Conservation (phyloP, 257 asterid species). For the Jacaranda mimosifolia region DNA sequence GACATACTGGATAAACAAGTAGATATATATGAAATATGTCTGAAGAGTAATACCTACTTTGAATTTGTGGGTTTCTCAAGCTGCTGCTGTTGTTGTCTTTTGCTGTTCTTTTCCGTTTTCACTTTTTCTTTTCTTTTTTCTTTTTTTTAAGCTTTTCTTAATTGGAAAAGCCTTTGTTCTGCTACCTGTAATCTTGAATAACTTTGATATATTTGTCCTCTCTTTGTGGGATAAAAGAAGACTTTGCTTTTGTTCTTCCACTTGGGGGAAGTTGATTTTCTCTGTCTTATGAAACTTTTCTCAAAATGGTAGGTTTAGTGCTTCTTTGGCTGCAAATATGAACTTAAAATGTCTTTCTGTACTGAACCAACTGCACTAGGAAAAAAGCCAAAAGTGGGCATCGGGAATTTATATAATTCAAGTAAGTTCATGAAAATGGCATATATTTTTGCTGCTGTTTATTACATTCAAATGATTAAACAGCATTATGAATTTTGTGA, state of each 20-base stretch:
- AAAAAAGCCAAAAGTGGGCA: neutral
- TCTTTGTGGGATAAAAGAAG: neutral
- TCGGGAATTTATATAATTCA: too few relatives aligned
- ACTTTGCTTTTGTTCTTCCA: neutral
- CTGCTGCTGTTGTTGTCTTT: neutral
- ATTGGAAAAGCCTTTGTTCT: neutral
- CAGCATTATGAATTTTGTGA: too few relatives aligned
- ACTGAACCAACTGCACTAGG: neutral
- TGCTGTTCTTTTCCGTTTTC: neutral
- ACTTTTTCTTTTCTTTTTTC: too few relatives aligned
- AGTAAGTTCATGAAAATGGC: too few relatives aligned
- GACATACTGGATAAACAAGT: conserved; percentile 7
- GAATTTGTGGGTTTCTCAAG: neutral
- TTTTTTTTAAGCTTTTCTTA: neutral
- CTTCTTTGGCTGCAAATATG: neutral
- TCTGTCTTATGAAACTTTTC: neutral
- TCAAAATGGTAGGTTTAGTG: neutral
- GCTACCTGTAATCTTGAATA: neutral
- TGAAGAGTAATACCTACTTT: neutral
- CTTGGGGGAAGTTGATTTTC: neutral
- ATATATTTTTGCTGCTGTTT: too few relatives aligned
- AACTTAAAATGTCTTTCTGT: neutral
- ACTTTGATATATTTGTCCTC: neutral
- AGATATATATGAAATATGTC: neutral
- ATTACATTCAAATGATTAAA: too few relatives aligned